Evolutionary conservation across 306 rosid genomes (phyloP).

Genomic region (Sphenostylis stenocarpa): DNA sequence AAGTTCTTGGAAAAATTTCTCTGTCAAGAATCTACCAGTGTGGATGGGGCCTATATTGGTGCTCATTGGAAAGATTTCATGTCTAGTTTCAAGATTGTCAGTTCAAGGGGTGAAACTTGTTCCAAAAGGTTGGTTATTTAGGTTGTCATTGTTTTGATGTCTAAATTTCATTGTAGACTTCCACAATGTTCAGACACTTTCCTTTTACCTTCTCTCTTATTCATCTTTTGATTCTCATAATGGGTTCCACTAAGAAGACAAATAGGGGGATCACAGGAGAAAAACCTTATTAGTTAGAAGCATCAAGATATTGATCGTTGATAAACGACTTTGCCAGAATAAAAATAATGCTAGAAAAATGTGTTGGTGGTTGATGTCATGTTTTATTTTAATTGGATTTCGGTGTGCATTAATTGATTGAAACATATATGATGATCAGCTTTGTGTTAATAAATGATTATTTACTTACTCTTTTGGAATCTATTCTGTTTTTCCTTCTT

Average conservation of each 20-base stretch:
- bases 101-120: constrained; percentile 30
- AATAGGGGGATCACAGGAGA: not conserved
- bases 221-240: constrained; percentile 3
- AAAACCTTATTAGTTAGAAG: not conserved
- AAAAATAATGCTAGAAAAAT: constrained; percentile 3
- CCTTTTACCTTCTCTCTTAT: constrained; percentile 1
- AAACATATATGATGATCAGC: not conserved
- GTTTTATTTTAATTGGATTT: constrained; percentile 9
- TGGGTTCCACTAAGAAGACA: not conserved
- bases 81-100: constrained; percentile 25
- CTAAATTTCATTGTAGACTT: not conserved
- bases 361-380: not conserved
- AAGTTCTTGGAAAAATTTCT: constrained; percentile 41
- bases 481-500: not conserved
- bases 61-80: constrained; percentile 36
- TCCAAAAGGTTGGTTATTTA: constrained; percentile 50
- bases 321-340: constrained; percentile 6
- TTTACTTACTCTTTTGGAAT: not conserved
- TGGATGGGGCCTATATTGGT: too few relatives aligned
- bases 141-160: not conserved
- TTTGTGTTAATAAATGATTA: constrained; percentile 3
- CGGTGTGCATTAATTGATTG: not conserved
- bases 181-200: constrained; percentile 7
- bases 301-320: not conserved
- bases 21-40: too few relatives aligned